Base-by-base conservation (phyloP, 2,329 filamentous ascomycete genomes). In the Aspergillus thermomutatus region DNA sequence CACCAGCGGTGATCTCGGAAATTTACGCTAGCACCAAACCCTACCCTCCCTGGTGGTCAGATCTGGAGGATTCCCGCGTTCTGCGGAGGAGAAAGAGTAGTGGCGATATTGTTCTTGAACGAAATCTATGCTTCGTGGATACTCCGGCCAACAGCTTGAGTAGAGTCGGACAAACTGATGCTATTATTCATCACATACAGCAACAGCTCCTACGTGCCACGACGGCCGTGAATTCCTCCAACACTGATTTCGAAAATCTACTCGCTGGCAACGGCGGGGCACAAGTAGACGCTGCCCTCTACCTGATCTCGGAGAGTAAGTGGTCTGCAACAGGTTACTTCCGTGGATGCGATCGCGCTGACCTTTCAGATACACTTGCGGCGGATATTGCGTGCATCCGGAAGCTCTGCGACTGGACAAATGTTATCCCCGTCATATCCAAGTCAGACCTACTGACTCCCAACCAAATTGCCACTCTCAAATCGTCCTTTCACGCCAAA, bases 61-160 rank as follows among this genome's bases (percentile, higher is more conserved):
- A 94, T 67, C 74, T 91, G 50, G 88, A 92, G 54, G 85, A 88
- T 59, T 85, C 83, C 56, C 80, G 79, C 26, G 76, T 80, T 50
- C 74, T 83, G 60, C 79, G 83, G 49, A 82, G 86, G 67, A 82
- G 88, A 66, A 90, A 87, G 69, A 93, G 89, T 67, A 77, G 85
- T 52, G 86, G 87, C 7, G 92, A 94, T 61, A 83, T 86, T 23
- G 83, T 97, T 41, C 78, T 97, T 48, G 93, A 97, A 69, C 85
- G 93, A 28, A 99, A 99, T 69, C 76, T 99, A 4, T 96, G 91
- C 72, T 97, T 99, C 69, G 87, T 97, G 56, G 93, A 97, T 75
- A 93, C 90, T 2, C 85, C 88, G 61, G 80, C 79, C 48, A 79
- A 77, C 48, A 83, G 82, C 40, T 81, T 86, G 52, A 81, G 83